These are phyloP conservation scores for Fusarium sp. DNA, from an alignment of 2,329 filamentous ascomycete genomes.

Conservation along the genomic window DNA sequence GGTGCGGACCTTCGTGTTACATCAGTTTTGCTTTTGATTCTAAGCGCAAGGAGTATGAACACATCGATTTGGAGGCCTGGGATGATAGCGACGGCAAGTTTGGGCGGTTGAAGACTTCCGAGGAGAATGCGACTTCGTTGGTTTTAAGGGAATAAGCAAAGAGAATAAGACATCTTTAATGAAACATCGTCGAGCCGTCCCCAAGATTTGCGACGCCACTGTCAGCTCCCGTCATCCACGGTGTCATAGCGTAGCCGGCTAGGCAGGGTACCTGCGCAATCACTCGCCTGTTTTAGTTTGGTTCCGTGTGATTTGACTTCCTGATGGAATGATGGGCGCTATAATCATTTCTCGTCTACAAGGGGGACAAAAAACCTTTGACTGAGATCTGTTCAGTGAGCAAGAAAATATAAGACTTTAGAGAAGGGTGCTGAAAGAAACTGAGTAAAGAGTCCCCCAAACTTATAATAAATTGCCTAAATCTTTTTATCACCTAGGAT, in stretches of 20 bases:
- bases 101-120: neutral
- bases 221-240: too few relatives aligned
- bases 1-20: neutral
- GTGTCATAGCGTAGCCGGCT: neutral
- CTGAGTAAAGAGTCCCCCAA: too few relatives aligned
- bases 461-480: too few relatives aligned
- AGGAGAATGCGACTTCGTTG: neutral
- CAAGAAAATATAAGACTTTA: too few relatives aligned
- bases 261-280: neutral
- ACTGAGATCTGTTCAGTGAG: rapidly evolving
- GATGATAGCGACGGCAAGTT: neutral
- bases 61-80: neutral
- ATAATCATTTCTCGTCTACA: neutral
- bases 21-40: neutral
- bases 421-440: too few relatives aligned
- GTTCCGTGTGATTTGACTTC: neutral
- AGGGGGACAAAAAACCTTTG: rapidly evolving
- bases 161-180: neutral
- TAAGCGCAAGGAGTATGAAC: neutral
- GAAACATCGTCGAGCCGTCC: neutral
- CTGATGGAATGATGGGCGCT: neutral
- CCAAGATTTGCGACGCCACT: neutral
- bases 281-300: neutral
- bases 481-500: too few relatives aligned
- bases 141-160: neutral